Base-by-base conservation (phyloP, 768 basidiomycete species). In the Pisolithus orientalis region DNA sequence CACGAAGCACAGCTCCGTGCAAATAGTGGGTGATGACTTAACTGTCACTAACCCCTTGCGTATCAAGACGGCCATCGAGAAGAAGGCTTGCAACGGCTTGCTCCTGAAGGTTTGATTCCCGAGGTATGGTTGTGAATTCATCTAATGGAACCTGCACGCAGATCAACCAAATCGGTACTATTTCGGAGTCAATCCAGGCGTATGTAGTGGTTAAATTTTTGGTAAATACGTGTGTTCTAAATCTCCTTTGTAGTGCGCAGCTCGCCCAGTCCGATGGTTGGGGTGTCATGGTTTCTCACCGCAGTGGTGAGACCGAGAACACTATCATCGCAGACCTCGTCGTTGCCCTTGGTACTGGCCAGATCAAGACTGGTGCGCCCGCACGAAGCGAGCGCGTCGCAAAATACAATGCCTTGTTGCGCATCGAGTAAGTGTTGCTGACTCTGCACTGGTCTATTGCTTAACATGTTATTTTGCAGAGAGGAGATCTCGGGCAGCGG, bases 201-300 rank as follows among this genome's bases (percentile, higher is more conserved):
- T 95, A 63, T 53, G 91, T 82, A 25, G 14, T 39, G 44, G 46
- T 38, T 49, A 6, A 46, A 27, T 55, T 28, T 47, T 46, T 24
- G 16, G 32, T 1, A 21, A 10, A 47, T 27, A 28, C 47, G 38
- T 47, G 44, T 54, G 11, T 39, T 34, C 53, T 34, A 53, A 50
- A 24, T 29, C 32, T 39, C 39, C 29, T 51, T 48, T 55, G 31
- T 56, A 95, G 92, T 67, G 92, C 94, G 54, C 94, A 97, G 72
- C 90, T 99, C 63, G 70, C 94, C 46, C 93, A 96, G 71, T 91
- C 90, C 38, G 91, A 92, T 65, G 89, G 89, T 50, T 99, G 96
- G 96, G 94, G 94, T 70, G 90, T 97, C 74, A 99, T 99, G 96
- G 86, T 95, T 71, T 97, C 94, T 49, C 96, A 98, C 81, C 94